Evolutionary conservation across 257 asterid species (phyloP).

Genomic region (Nicotiana tomentosiformis): DNA sequence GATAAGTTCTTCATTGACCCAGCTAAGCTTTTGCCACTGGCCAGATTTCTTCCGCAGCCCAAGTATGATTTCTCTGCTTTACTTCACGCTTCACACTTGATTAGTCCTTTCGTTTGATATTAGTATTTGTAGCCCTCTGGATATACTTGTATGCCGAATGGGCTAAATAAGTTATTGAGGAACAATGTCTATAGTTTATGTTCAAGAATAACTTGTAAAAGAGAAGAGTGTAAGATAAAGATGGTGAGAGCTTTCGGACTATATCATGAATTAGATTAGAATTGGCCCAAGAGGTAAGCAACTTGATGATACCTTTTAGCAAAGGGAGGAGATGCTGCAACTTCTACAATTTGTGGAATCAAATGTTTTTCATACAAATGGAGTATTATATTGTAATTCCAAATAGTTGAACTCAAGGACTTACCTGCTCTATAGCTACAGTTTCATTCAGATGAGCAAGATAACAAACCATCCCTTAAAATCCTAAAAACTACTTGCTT

Average conservation of each 20-base stretch:
- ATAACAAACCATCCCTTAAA: neutral
- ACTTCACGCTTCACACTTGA: neutral
- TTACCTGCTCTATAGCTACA: neutral
- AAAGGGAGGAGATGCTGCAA: neutral
- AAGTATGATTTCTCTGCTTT: conserved; percentile 40
- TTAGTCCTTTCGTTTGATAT: no score
- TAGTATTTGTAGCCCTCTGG: neutral
- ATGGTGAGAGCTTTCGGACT: neutral
- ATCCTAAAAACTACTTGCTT: neutral
- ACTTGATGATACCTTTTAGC: neutral
- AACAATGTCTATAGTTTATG: neutral
- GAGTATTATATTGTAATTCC: neutral
- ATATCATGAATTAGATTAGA: neutral
- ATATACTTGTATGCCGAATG: neutral
- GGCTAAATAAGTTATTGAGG: neutral
- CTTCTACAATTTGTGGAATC: neutral
- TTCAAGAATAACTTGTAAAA: neutral
- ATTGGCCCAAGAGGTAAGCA: neutral
- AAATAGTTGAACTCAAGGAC: neutral
- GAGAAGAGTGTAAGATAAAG: neutral
- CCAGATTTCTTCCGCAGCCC: conserved; percentile 78
- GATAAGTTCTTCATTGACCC: conserved; percentile 96
- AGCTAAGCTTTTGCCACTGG: conserved; percentile 75
- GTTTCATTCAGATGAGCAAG: neutral
- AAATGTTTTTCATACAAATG: neutral